Conservation (phyloP, 2,329 filamentous ascomycete species). For the Exophiala phaeomuriformis region DNA sequence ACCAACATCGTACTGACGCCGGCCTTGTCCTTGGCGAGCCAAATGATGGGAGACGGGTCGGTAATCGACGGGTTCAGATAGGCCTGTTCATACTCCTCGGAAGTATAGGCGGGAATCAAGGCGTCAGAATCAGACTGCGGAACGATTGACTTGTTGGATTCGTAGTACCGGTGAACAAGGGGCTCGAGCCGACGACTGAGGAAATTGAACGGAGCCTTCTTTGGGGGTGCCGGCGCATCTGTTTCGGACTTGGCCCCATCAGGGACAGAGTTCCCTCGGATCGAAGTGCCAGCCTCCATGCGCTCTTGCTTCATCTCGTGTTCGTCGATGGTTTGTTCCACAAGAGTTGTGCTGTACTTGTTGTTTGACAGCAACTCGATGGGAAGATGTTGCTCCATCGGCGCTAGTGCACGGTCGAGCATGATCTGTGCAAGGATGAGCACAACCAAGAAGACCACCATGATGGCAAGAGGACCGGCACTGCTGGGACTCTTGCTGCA, state of each 20-base stretch:
- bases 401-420: conserved; percentile 39
- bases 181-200: conserved; percentile 17
- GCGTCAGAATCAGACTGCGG: conserved; percentile 46
- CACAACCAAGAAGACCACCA: conserved; percentile 67
- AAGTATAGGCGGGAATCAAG: conserved; percentile 64
- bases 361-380: conserved; percentile 46
- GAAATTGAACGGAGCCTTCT: conserved; percentile 25
- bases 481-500: conserved; percentile 30
- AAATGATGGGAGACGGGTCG: conserved; percentile 58
- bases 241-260: conserved; percentile 25
- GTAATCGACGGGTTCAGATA: conserved; percentile 67
- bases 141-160: conserved; percentile 49
- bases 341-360: conserved; percentile 17
- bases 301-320: conserved; percentile 16
- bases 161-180: conserved; percentile 18
- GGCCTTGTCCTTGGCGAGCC: conserved; percentile 70
- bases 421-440: conserved; percentile 65
- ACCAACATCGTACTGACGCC: conserved; percentile 72
- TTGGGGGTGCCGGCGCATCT: conserved; percentile 18
- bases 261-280: conserved; percentile 21
- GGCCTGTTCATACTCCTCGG: conserved; percentile 56
- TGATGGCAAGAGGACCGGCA: conserved; percentile 64
- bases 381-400: conserved; percentile 59
- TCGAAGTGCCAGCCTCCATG: conserved; percentile 12
- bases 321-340: conserved; percentile 18